Evolutionary conservation across 495 filamentous ascomycete species (phyloP).

Genomic region (Patellaria atrata): DNA sequence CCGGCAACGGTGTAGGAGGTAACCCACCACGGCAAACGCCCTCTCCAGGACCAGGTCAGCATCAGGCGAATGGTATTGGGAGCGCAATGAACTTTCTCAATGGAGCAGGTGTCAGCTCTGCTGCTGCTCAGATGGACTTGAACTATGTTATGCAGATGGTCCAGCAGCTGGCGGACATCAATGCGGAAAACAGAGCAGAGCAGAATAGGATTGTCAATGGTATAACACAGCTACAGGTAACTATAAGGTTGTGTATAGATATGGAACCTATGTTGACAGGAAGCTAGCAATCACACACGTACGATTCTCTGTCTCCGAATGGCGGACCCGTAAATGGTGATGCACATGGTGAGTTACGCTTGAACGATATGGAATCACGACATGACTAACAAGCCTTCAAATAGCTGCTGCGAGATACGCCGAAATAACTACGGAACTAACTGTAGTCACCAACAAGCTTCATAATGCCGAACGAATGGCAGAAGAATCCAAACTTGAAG

Average conservation of each 20-base stretch:
- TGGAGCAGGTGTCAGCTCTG: conserved; percentile 50
- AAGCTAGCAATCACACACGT: conserved; percentile 12
- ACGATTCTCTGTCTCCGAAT: conserved; percentile 20
- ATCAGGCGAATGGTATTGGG: conserved; percentile 13
- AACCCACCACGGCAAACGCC: conserved; percentile 16
- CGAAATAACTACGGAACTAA: no score
- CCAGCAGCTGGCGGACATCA: conserved; percentile 59
- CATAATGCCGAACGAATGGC: no score
- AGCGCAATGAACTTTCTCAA: conserved; percentile 13
- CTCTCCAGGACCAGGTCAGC: conserved; percentile 8
- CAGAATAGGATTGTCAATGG: conserved; percentile 60
- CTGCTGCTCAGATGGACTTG: conserved; percentile 79
- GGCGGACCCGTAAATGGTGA: conserved; percentile 1
- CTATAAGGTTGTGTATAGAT: conserved; percentile 9
- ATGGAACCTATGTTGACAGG: not conserved
- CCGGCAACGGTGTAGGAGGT: not conserved
- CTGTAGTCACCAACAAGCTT: no score
- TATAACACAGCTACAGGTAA: conserved; percentile 46
- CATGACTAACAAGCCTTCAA: not conserved
- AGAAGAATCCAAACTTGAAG: no score
- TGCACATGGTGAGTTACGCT: not conserved
- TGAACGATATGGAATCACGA: not conserved
- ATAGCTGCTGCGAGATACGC: no score
- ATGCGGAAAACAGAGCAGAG: conserved; percentile 63
- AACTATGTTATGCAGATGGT: conserved; percentile 76